These are phyloP conservation scores for Nitzschia palea DNA, from an alignment of 108 stramenopile genomes.

Conservation along the genomic window DNA sequence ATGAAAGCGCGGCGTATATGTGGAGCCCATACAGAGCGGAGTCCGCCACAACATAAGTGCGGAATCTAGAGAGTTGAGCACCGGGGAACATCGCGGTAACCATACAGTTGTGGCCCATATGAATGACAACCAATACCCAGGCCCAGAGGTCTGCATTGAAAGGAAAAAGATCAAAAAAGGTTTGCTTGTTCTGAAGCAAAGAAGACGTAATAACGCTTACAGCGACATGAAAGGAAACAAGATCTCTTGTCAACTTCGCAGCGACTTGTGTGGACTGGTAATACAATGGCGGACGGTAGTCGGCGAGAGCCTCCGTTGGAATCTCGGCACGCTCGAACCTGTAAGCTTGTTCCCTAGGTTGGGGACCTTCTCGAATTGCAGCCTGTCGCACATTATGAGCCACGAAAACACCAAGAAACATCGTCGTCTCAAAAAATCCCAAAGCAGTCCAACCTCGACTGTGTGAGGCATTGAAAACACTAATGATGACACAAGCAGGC, in stretches of 20 bases:
- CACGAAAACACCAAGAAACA: not conserved
- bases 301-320: not conserved
- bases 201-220: not conserved
- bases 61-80: not conserved
- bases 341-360: not conserved
- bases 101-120: slow-evolving; percentile 4
- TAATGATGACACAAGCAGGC: not conserved
- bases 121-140: not conserved
- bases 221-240: not conserved
- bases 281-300: not conserved
- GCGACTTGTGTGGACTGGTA: slow-evolving; percentile 2
- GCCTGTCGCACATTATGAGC: not conserved
- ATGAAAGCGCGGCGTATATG: not conserved
- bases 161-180: not conserved
- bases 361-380: not conserved
- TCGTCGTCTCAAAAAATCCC: not conserved
- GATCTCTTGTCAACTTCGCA: not conserved
- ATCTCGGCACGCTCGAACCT: not conserved
- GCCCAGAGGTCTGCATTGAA: not conserved
- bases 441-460: not conserved
- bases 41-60: not conserved
- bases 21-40: not conserved
- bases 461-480: not conserved
- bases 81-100: not conserved
- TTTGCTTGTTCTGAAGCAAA: not conserved